These are phyloP conservation scores for Aureobasidium sp. DNA, from an alignment of 2,329 filamentous ascomycete species.

Conservation along the genomic window DNA sequence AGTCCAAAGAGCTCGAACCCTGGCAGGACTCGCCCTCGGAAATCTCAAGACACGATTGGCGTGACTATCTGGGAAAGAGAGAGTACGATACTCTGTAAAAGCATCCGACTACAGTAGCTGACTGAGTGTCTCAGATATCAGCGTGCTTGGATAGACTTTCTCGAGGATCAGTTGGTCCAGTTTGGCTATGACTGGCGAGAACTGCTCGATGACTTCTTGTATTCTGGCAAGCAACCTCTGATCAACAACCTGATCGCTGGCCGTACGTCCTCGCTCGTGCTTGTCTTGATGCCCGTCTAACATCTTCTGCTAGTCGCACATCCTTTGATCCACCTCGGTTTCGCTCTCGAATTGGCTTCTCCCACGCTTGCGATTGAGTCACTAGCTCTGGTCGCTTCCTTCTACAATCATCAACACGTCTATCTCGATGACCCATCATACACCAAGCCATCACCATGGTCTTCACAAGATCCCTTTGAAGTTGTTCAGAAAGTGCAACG, in stretches of 20 bases:
- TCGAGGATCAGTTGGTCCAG: conserved; percentile 78
- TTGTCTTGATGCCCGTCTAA: conserved; percentile 24
- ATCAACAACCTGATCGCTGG: conserved; percentile 74
- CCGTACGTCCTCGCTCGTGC: conserved; percentile 47
- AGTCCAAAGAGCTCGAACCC: conserved; percentile 63
- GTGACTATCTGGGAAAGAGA: conserved; percentile 70
- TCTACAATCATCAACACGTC: conserved; percentile 51
- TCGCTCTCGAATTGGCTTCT: conserved; percentile 81
- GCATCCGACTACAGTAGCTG: background rate
- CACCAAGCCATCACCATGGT: conserved; percentile 55
- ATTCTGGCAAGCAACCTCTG: conserved; percentile 66
- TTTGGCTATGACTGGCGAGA: conserved; percentile 78
- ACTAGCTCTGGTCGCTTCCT: conserved; percentile 59
- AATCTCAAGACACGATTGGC: conserved; percentile 77
- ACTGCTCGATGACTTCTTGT: conserved; percentile 69
- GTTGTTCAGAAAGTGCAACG: conserved; percentile 62
- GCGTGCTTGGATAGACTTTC: conserved; percentile 87
- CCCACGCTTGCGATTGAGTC: conserved; percentile 86
- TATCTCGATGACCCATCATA: conserved; percentile 67
- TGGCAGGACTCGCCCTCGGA: conserved; percentile 84
- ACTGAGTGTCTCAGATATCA: conserved; percentile 55
- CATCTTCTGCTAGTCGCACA: conserved; percentile 62
- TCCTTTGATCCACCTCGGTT: conserved; percentile 90
- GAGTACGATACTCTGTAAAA: conserved; percentile 38
- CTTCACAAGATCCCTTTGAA: conserved; percentile 56